phyloP scores from a whole-genome alignment of 2,329 filamentous ascomycete genomes.

The Colletotrichum musicola region DNA sequence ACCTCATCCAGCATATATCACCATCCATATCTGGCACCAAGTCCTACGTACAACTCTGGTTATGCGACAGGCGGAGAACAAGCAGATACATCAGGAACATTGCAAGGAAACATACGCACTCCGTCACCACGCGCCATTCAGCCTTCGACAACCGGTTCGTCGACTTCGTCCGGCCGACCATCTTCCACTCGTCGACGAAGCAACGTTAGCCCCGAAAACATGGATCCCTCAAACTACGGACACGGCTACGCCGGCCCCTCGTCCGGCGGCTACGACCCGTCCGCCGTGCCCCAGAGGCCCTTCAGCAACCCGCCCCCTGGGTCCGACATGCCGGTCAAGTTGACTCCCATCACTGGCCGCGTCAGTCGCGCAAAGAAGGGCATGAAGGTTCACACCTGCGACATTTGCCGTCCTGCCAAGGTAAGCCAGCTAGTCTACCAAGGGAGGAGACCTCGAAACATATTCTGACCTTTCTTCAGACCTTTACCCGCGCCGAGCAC shows the following conservation, averaged over 20 bases:
- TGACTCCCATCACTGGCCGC: conserved; percentile 68
- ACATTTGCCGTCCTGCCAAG: conserved; percentile 65
- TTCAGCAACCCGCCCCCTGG: conserved; percentile 50
- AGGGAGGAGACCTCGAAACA: background rate
- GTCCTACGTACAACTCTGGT: conserved; percentile 50
- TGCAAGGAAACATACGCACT: conserved; percentile 51
- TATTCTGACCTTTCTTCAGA: conserved; percentile 53
- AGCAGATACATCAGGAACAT: conserved; percentile 46
- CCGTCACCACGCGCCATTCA: conserved; percentile 49
- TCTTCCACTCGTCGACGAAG: conserved; percentile 53
- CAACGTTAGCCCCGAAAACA: conserved; percentile 62
- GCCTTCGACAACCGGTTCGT: conserved; percentile 45
- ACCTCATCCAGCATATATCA: conserved; percentile 50
- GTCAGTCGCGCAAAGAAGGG: conserved; percentile 71
- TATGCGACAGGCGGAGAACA: conserved; percentile 55
- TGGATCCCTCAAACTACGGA: conserved; percentile 54
- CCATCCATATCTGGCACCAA: conserved; percentile 48
- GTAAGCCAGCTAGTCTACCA: conserved; percentile 46
- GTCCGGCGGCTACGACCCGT: conserved; percentile 41
- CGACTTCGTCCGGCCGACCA: conserved; percentile 39
- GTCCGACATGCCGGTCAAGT: conserved; percentile 58
- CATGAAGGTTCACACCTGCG: conserved; percentile 68
- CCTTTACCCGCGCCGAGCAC: conserved; percentile 73
- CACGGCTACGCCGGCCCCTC: conserved; percentile 43
- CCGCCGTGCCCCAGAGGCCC: conserved; percentile 55